Evolutionary conservation across 75 land plant species (phyloP), one percentile per base, ranked within the genome.

Genomic region (Cunninghamia lanceolata): DNA sequence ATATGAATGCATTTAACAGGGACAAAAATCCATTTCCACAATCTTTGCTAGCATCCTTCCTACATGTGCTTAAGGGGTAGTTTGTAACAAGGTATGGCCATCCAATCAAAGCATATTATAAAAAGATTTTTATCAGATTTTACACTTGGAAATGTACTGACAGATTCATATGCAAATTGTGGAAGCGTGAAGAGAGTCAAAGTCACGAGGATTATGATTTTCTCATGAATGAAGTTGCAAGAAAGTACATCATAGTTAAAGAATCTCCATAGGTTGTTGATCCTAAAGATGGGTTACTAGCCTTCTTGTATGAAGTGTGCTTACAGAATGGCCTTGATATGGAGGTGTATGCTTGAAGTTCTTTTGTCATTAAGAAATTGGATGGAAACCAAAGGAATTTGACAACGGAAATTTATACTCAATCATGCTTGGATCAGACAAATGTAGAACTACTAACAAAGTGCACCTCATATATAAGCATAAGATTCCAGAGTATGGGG

Each of bases 341-440:
- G 96, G 97, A 43, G 99, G 99, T 78, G 97, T 98, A 11, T 96
- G 96, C 86, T 52, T 97, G 21, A 97, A 97, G 84, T 97, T 90
- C 56, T 89, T 96, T 2, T 90, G 93, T 2, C 98, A 96, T 0
- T 95, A 97, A 87, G 95, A 90, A 3, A 92, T 92, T 71, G 96
- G 93, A 14, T 96, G 96, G 98, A 87, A 35, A 8, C 42, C 96
- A 9, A 88, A 90, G 84, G 93, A 92, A 28, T 95, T 97, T 85
- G 91, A 95, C 84, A 95, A 93, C 84, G 97, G 94, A 56, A 91
- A 97, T 17, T 97, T 97, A 10, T 97, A 95, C 77, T 87, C 96
- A 8, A 94, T 97, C 63, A 97, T 97, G 99, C 95, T 97, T 95
- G 99, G 99, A 78, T 96, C 99, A 36, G 97, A 97, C 81, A 97